Base-by-base conservation (phyloP, 2,329 filamentous ascomycete species). In the Podosphaera fusca region DNA sequence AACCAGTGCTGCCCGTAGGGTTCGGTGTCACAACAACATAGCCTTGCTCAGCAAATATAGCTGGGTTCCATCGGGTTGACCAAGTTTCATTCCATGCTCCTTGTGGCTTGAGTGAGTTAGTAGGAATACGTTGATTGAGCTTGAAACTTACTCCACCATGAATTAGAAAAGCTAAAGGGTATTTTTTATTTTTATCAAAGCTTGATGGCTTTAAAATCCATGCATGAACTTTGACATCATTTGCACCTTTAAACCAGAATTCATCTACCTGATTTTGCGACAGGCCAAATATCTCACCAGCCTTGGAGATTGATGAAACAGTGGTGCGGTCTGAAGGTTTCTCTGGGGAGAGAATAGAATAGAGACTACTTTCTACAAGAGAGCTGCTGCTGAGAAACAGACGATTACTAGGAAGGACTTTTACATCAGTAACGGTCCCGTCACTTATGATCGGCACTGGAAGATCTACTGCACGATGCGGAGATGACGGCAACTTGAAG, bases 1-100 rank as follows among this genome's bases (percentile, higher is more conserved):
- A 94, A 2, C 86, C 84, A 4, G 85, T 88, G 64, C 80, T 85
- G 21, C 87, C 87, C 0, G 86, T 92, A 7, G 85, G 85, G 67
- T 94, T 94, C 8, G 87, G 85, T 55, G 80, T 76, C 52, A 94
- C 80, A 30, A 84, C 85, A 2, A 94, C 77, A 66, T 92, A 94
- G 51, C 87, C 87, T 70, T 90, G 85, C 67, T 94, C 87, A 2
- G 87, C 87, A 66, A 87, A 94, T 8, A 90, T 76, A 59, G 85
- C 85, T 1, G 85, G 83, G 66, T 94, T 94, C 87, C 87, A 94
- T 21, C 87, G 75, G 2, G 82, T 87, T 67, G 78, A 84, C 66
- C 66, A 68, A 45, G 57, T 56, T 56, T 67, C 66, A 46, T 64
- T 64, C 66, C 66, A 67, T 0, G 64, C 63, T 51, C 65, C 64